Evolutionary conservation across 2,329 filamentous ascomycete genomes (phyloP), one percentile per base, ranked within the genome.

Genomic region (Diaporthe nobilis): DNA sequence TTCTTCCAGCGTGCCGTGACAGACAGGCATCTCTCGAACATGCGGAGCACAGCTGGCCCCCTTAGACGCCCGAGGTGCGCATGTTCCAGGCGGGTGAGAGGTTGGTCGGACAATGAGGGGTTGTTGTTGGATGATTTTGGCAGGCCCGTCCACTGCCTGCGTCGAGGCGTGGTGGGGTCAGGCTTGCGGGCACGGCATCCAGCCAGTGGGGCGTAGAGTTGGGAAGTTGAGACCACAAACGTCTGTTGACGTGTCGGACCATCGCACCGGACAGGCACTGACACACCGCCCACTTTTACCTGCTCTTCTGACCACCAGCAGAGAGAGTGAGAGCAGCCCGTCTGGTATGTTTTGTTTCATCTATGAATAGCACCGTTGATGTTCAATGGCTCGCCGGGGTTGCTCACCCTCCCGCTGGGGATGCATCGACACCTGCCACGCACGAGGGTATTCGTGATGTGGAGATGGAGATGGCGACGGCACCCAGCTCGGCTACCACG

Each of bases 191-290:
- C 25, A 12, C 39, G 60, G 39, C 25, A 63, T 44, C 60, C 60
- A 63, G 60, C 7, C n/a, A 44, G 60, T 47, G 60, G 60, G 60
- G 60, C 58, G n/a, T 44, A 15, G n/a, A 47, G n/a, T 47, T 28
- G 60, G 44, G 60, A 42, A 44, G 60, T 63, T 47, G 39, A 63
- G 60, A 63, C 60, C 60, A 63, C 39, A 63, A 63, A 63, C 39
- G 60, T 47, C 60, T 63, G 60, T 63, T 63, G 60, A 63, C 60
- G 39, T 63, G 60, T 63, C 60, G 60, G 60, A 63, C 60, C 60
- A 63, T 63, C 15, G 60, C 60, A 15, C 60, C 60, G 60, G 60
- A 63, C 39, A 47, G 39, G 60, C 60, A 44, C 39, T 63, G 60
- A 63, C 39, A 63, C 60, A 44, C 37, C 60, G 60, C 60, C 60